Percentiles rank a stretch among this genome's conserved stretches.
Evolutionary conservation across 805 yeast species (phyloP).

Genomic region (Clavispora phyllophila): DNA sequence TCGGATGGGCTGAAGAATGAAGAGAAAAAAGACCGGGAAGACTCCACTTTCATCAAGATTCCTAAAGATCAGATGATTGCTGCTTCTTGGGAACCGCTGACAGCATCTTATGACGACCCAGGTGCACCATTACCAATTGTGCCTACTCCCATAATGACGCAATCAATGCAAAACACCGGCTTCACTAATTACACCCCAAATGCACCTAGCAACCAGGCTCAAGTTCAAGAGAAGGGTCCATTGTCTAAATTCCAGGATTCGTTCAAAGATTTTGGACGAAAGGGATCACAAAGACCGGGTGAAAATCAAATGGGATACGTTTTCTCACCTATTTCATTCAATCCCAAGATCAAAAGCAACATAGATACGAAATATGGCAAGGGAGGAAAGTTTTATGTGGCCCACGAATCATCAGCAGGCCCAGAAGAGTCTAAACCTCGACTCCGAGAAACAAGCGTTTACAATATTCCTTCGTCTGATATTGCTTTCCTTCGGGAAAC

Average conservation of each 20-base stretch:
- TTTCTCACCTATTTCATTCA: constrained; percentile 78
- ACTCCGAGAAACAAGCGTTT: constrained; percentile 11
- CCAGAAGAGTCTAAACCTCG: constrained; percentile 7
- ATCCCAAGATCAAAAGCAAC: constrained; percentile 68
- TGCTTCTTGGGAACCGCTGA: constrained; percentile 3
- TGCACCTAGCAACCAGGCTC: neutral
- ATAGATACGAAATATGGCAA: constrained; percentile 81
- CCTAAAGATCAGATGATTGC: constrained; percentile 58
- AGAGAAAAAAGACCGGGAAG: neutral
- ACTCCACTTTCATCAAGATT: constrained; percentile 37
- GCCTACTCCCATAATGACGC: constrained; percentile 43
- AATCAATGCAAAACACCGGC: constrained; percentile 19
- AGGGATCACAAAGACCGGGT: neutral
- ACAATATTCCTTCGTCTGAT: neutral
- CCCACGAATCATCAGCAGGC: constrained; percentile 21
- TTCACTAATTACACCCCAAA: neutral
- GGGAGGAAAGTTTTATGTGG: constrained; percentile 87
- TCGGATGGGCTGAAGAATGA: constrained; percentile 4
- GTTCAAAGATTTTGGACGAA: neutral
- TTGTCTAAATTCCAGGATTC: neutral
- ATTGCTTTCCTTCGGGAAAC: neutral
- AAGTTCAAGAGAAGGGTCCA: neutral
- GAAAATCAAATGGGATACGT: constrained; percentile 40
- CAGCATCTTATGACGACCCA: constrained; percentile 56
- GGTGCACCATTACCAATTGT: constrained; percentile 74